Conservation (phyloP, 768 basidiomycete genomes). For the Suillus clintonianus region DNA sequence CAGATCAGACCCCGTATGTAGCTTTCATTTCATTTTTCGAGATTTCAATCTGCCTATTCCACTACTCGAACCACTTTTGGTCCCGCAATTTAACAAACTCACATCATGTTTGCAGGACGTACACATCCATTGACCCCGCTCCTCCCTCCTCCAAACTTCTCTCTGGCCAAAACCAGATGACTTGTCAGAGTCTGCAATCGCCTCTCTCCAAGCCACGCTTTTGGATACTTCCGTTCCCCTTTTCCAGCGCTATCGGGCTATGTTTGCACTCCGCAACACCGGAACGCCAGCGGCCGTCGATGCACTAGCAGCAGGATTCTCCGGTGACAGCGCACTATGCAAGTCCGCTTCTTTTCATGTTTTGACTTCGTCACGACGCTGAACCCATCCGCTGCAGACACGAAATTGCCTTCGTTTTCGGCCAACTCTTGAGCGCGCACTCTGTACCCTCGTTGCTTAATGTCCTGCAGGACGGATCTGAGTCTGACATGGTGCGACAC, state of each 20-base stretch:
- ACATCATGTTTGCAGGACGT: constrained; percentile 46
- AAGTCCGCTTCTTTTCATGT: constrained; percentile 57
- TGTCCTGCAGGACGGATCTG: constrained; percentile 69
- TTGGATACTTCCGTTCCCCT: constrained; percentile 69
- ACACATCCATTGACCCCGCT: constrained; percentile 88
- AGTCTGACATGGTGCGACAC: constrained; percentile 97
- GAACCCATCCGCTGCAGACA: constrained; percentile 56
- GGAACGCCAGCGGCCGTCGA: constrained; percentile 82
- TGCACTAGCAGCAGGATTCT: constrained; percentile 89
- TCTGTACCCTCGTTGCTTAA: constrained; percentile 83
- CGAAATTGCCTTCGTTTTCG: constrained; percentile 98
- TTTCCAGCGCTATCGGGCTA: constrained; percentile 94
- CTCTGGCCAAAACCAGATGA: constrained; percentile 52
- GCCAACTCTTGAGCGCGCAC: constrained; percentile 87
- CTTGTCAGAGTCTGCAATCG: constrained; percentile 48
- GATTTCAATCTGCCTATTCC: not conserved
- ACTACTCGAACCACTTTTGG: not conserved
- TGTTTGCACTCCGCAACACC: constrained; percentile 96
- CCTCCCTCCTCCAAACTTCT: constrained; percentile 73
- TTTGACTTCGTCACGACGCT: not conserved
- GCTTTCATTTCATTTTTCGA: not conserved
- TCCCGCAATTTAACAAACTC: not conserved
- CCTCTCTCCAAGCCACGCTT: constrained; percentile 58
- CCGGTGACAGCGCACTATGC: constrained; percentile 88
- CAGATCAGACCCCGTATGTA: constrained; percentile 41